Evolutionary conservation across 2,329 filamentous ascomycete species (phyloP).

Genomic region (Scopulariopsis brevicaulis): DNA sequence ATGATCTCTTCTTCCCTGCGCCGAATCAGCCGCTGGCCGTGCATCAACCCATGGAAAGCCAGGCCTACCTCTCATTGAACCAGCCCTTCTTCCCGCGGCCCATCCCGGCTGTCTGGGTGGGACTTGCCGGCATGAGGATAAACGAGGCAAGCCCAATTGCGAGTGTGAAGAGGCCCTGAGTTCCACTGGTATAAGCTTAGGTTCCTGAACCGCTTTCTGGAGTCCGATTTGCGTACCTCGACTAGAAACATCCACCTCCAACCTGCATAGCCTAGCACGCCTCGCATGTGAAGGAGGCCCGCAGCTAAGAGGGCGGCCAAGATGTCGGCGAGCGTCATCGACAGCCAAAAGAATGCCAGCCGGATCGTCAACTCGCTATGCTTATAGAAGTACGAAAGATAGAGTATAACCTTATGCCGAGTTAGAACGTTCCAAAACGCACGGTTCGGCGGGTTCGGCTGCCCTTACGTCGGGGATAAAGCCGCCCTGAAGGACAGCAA

Average conservation of each 20-base stretch:
- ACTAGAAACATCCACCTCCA: slow-evolving; percentile 43
- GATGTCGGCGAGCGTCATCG: slow-evolving; percentile 26
- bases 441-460: slow-evolving; percentile 1
- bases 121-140: slow-evolving; percentile 41
- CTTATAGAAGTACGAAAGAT: slow-evolving; percentile 31
- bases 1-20: slow-evolving; percentile 43
- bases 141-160: slow-evolving; percentile 39
- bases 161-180: slow-evolving; percentile 24
- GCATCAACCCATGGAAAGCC: neutral
- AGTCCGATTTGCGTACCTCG: slow-evolving; percentile 26
- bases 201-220: neutral
- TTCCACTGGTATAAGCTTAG: neutral
- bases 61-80: slow-evolving; percentile 37
- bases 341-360: slow-evolving; percentile 27
- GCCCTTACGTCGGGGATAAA: slow-evolving; percentile 30
- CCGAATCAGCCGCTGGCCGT: neutral
- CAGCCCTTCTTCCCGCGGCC: slow-evolving; percentile 42
- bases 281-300: slow-evolving; percentile 27
- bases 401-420: slow-evolving; percentile 16
- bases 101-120: slow-evolving; percentile 39
- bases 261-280: slow-evolving; percentile 20
- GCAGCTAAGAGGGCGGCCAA: slow-evolving; percentile 24
- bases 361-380: slow-evolving; percentile 25
- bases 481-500: slow-evolving; percentile 31
- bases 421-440: neutral